phyloP scores from a whole-genome alignment of 345 rosid genomes.

The Brassica rapa region DNA sequence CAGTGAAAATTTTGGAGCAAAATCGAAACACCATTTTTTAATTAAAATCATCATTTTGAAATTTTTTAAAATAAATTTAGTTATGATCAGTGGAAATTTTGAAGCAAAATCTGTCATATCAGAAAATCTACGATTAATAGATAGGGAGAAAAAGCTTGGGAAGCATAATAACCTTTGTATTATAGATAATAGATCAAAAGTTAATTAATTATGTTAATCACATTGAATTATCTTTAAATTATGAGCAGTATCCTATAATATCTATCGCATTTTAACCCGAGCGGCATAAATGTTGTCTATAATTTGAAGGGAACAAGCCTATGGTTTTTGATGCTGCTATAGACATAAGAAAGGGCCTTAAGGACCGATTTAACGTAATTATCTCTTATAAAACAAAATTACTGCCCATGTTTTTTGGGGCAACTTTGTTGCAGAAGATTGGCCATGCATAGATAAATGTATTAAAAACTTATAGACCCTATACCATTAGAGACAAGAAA shows the following conservation, averaged over 20 bases:
- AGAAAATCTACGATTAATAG: no score
- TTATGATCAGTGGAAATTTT: no score
- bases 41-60: no score
- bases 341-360: slow-evolving; percentile 18
- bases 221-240: not conserved
- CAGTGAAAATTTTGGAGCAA: not conserved
- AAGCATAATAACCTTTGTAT: no score
- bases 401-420: slow-evolving; percentile 36
- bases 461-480: slow-evolving; percentile 32
- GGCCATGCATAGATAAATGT: not conserved
- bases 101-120: no score
- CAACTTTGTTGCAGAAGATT: slow-evolving; percentile 42
- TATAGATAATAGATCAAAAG: no score
- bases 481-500: slow-evolving; percentile 34
- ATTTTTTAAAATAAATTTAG: no score
- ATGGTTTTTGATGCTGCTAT: slow-evolving; percentile 1
- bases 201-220: not conserved
- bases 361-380: slow-evolving; percentile 34
- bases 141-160: no score
- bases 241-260: not conserved
- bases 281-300: slow-evolving; percentile 35
- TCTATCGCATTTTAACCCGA: slow-evolving; percentile 18
- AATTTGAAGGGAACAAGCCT: slow-evolving; percentile 34
- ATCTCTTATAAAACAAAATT: slow-evolving; percentile 25
- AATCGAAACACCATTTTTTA: no score